Conservation (phyloP, 148 eudicot genomes). For the Chenopodium album region DNA sequence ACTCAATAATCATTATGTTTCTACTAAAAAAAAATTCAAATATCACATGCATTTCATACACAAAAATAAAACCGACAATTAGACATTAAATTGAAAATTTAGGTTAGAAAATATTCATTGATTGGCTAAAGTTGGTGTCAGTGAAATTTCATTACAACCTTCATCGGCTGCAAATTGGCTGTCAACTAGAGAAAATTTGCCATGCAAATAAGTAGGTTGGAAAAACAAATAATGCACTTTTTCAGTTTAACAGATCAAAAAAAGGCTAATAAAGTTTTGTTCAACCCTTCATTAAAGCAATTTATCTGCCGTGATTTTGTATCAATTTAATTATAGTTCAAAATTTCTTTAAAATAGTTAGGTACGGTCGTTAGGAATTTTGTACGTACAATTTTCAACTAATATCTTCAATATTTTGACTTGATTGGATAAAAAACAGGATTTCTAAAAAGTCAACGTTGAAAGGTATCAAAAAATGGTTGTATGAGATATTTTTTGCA, state of each 20-base stretch:
- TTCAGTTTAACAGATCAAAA: neutral
- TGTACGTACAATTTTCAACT: conserved; percentile 7
- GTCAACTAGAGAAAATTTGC: conserved; percentile 6
- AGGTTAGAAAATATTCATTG: neutral
- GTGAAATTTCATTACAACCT: neutral
- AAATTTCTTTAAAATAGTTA: conserved; percentile 16
- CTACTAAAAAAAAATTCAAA: too few species aligned
- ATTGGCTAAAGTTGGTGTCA: conserved; percentile 7
- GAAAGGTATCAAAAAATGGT: conserved; percentile 2
- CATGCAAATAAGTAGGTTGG: conserved; percentile 23
- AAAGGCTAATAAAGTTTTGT: neutral
- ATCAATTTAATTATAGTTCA: neutral
- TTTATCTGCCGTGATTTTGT: conserved; percentile 23
- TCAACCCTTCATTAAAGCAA: conserved; percentile 19
- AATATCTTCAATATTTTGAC: neutral
- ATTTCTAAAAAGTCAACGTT: neutral
- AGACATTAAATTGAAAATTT: neutral
- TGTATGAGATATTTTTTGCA: neutral
- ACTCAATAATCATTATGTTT: too few species aligned
- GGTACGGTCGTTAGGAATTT: conserved; percentile 28
- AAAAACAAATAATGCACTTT: neutral
- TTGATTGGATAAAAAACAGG: neutral
- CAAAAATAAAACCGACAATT: conserved; percentile 2
- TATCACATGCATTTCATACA: neutral
- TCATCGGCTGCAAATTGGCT: conserved; percentile 9